Evolutionary conservation across 768 basidiomycete genomes (phyloP), one percentile per base, ranked within the genome.

Genomic region (Hericium erinaceus): DNA sequence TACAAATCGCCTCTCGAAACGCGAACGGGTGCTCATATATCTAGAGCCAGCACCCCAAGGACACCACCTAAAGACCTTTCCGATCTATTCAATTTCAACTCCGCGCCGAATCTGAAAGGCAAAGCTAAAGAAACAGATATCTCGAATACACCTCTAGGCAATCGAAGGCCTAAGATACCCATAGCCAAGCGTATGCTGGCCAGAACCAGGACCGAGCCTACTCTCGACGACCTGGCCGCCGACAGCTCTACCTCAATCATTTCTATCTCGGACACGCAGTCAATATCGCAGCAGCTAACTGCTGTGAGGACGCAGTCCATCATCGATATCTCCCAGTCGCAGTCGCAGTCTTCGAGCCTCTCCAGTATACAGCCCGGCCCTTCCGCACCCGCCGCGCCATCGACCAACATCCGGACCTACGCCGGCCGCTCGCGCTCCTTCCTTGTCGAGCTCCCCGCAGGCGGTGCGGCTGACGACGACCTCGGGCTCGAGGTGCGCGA

Each of bases 381-480:
- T 46, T 22, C 61, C 39, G 44, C 53, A 52, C 18, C 51, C 38
- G 18, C 67, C 10, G 38, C 48, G 6, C 66, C 26, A 64, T 66
- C n/a, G 58, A 69, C 73, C 15, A 73, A 75, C 48, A 75, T 81
- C 3, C 78, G 80, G 41, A 92, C 89, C 2, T 92, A 92, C 64
- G 84, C 85, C 2, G 87, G 87, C 22, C 76, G 76, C 58, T 87
- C 85, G 22, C 87, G 89, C n/a, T 91, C 89, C 4, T 92, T 89
- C 70, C 80, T 92, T 15, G 78, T 88, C 10, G 72, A 81, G 16
- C 68, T 90, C 10, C 81, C 85, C 4, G 18, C 62, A 9, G 44
- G 54, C 18, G 61, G 55, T 24, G 63, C 68, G 15, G 66, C 71
- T 22, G 74, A 75, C 33, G 66, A 66, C 20, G 51, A 62, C 22